Base-by-base conservation (phyloP, 345 rosid species). In the Linum lewisii region DNA sequence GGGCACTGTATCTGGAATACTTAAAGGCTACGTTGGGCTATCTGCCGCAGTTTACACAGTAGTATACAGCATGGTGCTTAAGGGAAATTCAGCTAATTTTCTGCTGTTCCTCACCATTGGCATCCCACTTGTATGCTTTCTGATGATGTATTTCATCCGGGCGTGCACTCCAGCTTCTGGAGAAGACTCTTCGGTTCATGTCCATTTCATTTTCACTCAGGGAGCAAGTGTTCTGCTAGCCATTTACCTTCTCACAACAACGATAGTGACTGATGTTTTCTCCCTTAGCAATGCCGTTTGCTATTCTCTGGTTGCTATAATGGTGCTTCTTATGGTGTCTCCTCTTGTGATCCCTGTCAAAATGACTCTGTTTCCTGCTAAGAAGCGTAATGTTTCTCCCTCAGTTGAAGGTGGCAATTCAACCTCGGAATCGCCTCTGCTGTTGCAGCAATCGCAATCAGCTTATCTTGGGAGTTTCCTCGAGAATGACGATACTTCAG, bases 281-380 rank as follows among this genome's bases (percentile, higher is more conserved):
- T 20, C 81, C 26, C 57, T 85, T 29, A 73, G 82, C n/a, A 58
- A 55, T 24, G 36, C 67, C 29, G 73, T 84, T 65, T 69, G 80
- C 19, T 90, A 82, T 66, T 36, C 59, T 23, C 68, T 90, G 57
- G 66, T 94, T 37, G 85, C 78, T 24, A 24, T 84, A 37, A 82
- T 83, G 90, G 80, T 84, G 29, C 24, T 82, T 15, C 22, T 90
- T 57, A 38, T 90, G 79, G 20, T 78, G 68, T 65, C 97, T 21
- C 97, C 97, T 67, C 92, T 94, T 51, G 97, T 79, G 21, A 73
- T 90, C 70, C 99, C 99, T 21, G 42, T 90, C 75, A 94, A 87
- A 79, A 90, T 94, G 99, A 89, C 99, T 13, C 74, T 94, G 54
- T 84, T 81, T 67, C 96, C 90, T 54, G 66, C 75, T 19, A 76